phyloP scores from a whole-genome alignment of 305 asterid species.

The Ilex paraguariensis region DNA sequence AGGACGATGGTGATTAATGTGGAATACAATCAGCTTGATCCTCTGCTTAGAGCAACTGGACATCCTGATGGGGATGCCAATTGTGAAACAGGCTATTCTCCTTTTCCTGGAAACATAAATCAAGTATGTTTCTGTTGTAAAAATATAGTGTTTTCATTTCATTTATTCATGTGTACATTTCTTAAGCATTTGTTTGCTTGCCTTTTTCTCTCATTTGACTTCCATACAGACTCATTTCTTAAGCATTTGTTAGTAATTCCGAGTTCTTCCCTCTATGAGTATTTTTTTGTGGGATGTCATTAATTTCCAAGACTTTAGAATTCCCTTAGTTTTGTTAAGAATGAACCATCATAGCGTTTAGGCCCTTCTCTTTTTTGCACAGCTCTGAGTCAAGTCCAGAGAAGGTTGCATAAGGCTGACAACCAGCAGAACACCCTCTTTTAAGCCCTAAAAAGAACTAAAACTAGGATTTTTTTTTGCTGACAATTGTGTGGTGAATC shows the following conservation, averaged over 20 bases:
- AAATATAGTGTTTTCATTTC: conserved; percentile 7
- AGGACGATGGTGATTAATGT: conserved; percentile 98
- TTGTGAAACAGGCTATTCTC: conserved; percentile 90
- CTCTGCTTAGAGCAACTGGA: conserved; percentile 92
- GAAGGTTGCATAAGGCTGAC: too few species aligned
- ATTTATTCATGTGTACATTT: conserved; percentile 5
- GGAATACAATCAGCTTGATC: conserved; percentile 99
- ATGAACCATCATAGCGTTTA: too few species aligned
- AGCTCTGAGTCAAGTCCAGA: too few species aligned
- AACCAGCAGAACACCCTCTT: too few species aligned
- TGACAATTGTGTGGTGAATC: too few species aligned
- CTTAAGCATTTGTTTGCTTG: conserved; percentile 5
- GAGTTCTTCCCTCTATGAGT: not conserved
- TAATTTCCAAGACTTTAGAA: too few species aligned
- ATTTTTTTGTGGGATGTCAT: not conserved
- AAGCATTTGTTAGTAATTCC: not conserved
- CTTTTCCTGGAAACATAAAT: conserved; percentile 96
- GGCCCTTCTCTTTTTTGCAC: too few species aligned
- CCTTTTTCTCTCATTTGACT: not conserved
- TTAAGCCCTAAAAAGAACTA: too few species aligned
- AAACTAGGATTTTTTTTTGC: too few species aligned
- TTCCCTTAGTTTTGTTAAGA: too few species aligned
- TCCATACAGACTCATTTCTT: not conserved
- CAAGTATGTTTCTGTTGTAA: conserved; percentile 44
- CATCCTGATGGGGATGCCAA: conserved; percentile 92